Percentiles rank a stretch among this genome's conserved stretches.
These are phyloP conservation scores for Chaetomiaceae sp. DNA, from an alignment of 2,329 filamentous ascomycete species.

Conservation along the genomic window DNA sequence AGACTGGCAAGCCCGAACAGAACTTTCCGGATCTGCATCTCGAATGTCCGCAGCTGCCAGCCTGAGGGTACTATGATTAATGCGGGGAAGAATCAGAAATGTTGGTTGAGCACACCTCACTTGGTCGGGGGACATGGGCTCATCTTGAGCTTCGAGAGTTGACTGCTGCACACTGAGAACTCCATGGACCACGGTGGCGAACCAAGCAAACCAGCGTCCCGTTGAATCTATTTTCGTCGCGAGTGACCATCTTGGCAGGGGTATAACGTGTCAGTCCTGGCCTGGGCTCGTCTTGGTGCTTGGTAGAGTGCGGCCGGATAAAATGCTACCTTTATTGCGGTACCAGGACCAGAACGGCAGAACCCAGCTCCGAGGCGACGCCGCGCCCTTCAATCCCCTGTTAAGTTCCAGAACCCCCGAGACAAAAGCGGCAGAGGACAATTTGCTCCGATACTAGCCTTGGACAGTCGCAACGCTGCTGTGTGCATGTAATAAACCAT, in stretches of 20 bases:
- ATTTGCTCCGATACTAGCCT: conserved; percentile 2
- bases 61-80: background rate
- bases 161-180: background rate
- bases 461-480: background rate
- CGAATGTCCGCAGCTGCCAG: background rate
- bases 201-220: background rate
- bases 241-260: conserved; percentile 8
- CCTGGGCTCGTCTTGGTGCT: background rate
- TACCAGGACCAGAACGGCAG: conserved; percentile 14
- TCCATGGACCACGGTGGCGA: conserved; percentile 7
- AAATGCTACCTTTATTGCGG: conserved; percentile 13
- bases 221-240: conserved; percentile 8
- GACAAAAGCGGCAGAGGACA: conserved; percentile 8
- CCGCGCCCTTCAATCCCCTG: background rate
- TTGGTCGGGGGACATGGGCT: background rate
- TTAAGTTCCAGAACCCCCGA: background rate
- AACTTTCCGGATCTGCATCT: conserved; percentile 1
- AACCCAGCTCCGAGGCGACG: conserved; percentile 6
- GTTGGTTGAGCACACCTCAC: background rate
- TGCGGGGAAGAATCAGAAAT: background rate
- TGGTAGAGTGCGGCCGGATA: conserved; percentile 6
- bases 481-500: background rate
- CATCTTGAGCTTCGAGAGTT: background rate
- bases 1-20: conserved; percentile 2
- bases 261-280: background rate